Evolutionary conservation across 2,329 filamentous ascomycete species (phyloP), one percentile per base, ranked within the genome.

Genomic region (Epichloe elymi): DNA sequence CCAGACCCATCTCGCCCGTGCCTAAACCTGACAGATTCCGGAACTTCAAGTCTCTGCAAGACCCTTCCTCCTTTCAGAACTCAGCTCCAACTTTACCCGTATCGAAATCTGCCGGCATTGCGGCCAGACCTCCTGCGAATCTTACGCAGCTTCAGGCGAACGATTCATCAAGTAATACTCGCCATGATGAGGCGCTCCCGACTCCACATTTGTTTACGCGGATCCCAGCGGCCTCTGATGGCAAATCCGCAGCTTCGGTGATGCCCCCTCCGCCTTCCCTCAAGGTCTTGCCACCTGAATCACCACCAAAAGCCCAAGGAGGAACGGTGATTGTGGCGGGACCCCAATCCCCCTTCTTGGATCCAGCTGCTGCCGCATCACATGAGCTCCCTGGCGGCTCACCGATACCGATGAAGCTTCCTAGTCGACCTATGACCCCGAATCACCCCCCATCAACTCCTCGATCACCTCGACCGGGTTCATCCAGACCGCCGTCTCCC

Each of bases 281-380:
- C 52, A 79, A 75, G 5, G 71, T 89, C 45, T 76, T 87, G 50
- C 83, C 85, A 42, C 86, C 86, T 5, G 76, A 76, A 48, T 88
- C 85, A 11, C 83, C 85, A 0, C 77, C 80, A 1, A 83, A 80
- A 56, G 64, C 61, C 46, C 68, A 64, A 43, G 55, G 63, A 43
- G 55, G 63, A 17, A 58, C 65, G 20, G 62, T 61, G 38, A 50
- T 69, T 7, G 58, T 65, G 12, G 55, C 64, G 10, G 65, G 64
- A 37, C 73, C 78, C 15, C 67, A 70, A 40, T 67, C 68, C 63
- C 64, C 63, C n/a, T 73, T 71, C 56, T 61, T 80, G 7, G 73
- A 74, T 50, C 70, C 75, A 14, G 73, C 75, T 55, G 62, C 71
- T 37, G 58, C 71, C 45, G 63, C 70, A 46, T 61, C 68, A 38